These are phyloP conservation scores for Guyanaporus albipodus DNA, from an alignment of 768 basidiomycete species.

Conservation along the genomic window DNA sequence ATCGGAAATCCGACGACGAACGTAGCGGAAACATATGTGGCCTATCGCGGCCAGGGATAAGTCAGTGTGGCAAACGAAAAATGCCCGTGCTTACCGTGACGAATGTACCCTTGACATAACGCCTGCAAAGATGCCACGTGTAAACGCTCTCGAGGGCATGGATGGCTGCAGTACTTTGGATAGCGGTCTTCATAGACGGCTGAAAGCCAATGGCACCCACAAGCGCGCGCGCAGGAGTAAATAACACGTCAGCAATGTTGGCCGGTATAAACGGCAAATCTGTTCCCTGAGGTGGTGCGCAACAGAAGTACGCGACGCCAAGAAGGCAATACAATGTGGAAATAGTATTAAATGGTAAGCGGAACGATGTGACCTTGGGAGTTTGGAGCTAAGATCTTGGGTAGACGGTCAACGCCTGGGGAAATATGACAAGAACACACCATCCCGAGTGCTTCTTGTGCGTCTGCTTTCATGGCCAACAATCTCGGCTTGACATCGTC, in stretches of 20 bases:
- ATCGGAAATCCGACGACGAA: conserved; percentile 54
- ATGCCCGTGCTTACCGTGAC: conserved; percentile 13
- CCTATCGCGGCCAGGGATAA: conserved; percentile 31
- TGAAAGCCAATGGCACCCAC: conserved; percentile 14
- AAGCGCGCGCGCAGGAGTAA: conserved; percentile 20
- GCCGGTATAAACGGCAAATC: conserved; percentile 16
- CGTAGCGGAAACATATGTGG: conserved; percentile 48
- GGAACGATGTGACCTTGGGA: conserved; percentile 59
- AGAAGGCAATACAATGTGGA: conserved; percentile 10
- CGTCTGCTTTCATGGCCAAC: conserved; percentile 74
- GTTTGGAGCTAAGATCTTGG: conserved; percentile 46
- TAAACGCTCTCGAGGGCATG: conserved; percentile 30
- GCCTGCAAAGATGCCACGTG: conserved; percentile 27
- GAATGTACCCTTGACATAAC: conserved; percentile 20
- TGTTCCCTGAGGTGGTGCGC: conserved; percentile 19
- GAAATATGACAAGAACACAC: conserved; percentile 36
- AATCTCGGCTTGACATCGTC: conserved; percentile 81
- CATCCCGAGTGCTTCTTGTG: conserved; percentile 79
- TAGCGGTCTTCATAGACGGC: conserved; percentile 8
- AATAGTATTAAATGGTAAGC: conserved; percentile 38
- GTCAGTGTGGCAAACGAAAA: background rate
- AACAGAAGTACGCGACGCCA: conserved; percentile 17
- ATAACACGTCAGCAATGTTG: conserved; percentile 8
- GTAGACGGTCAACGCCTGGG: background rate
- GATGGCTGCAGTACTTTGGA: conserved; percentile 1